Percentiles rank a stretch among this genome's conserved stretches.
Conservation (phyloP, 495 filamentous ascomycete genomes). For the Penicillium paxilli region DNA sequence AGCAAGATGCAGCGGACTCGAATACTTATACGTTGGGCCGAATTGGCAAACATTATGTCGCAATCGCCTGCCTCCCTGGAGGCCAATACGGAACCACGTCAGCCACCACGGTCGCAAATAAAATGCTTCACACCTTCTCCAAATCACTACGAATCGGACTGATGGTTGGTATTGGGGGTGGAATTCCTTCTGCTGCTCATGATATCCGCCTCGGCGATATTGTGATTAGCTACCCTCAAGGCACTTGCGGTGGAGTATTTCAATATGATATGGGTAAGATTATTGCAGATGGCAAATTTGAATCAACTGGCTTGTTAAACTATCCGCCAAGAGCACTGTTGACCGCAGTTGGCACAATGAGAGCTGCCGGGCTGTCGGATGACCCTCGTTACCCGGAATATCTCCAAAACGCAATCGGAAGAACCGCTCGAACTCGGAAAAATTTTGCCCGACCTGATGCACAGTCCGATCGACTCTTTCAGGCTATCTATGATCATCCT, state of each 20-base stretch:
- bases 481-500: background rate
- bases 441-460: background rate
- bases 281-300: conserved; percentile 34
- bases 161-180: conserved; percentile 15
- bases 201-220: conserved; percentile 17
- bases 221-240: conserved; percentile 22
- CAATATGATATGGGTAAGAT: conserved; percentile 13
- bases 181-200: conserved; percentile 15
- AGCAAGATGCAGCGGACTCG: conserved; percentile 21
- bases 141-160: conserved; percentile 17
- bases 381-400: conserved; percentile 12
- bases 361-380: conserved; percentile 18
- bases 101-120: conserved; percentile 36
- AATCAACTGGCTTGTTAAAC: conserved; percentile 31
- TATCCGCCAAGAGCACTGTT: conserved; percentile 27
- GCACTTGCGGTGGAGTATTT: conserved; percentile 8
- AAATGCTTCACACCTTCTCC: conserved; percentile 32
- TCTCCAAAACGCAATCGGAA: conserved; percentile 13
- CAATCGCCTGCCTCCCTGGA: conserved; percentile 40
- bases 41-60: conserved; percentile 44
- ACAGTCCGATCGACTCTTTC: background rate
- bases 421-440: conserved; percentile 19
- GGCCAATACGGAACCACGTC: conserved; percentile 39
- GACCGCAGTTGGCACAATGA: conserved; percentile 23
- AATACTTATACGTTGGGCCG: conserved; percentile 44